phyloP scores from a whole-genome alignment of 495 filamentous ascomycete genomes.

The Parmelia sp. region DNA sequence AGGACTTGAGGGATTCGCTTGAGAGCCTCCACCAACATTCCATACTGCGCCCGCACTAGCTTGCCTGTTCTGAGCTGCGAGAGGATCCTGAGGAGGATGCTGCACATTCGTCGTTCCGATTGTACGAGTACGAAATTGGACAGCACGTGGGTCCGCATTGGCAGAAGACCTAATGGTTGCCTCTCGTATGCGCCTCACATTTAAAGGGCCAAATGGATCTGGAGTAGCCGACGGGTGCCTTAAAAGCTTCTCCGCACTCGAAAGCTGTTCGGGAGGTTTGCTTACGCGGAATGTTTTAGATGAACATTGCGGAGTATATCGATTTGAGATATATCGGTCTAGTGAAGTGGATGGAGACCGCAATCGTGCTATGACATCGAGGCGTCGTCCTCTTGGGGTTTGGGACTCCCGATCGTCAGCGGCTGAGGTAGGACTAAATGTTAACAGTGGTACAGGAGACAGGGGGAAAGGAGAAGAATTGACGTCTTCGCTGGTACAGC shows the following conservation, averaged over 20 bases:
- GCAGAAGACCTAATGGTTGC: conserved; percentile 6
- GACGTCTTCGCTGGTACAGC: neutral
- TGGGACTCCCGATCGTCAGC: neutral
- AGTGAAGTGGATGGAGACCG: conserved; percentile 31
- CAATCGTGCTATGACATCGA: conserved; percentile 7
- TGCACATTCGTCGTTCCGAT: conserved; percentile 20
- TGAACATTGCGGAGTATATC: conserved; percentile 38
- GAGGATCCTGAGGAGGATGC: conserved; percentile 9
- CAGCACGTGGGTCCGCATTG: neutral
- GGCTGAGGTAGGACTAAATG: neutral
- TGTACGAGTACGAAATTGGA: conserved; percentile 9
- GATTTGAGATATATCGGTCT: conserved; percentile 66
- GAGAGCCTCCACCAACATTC: conserved; percentile 66
- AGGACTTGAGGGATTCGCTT: conserved; percentile 40
- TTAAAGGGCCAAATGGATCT: conserved; percentile 59
- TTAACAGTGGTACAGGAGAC: conserved; percentile 12
- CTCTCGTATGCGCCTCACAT: conserved; percentile 7
- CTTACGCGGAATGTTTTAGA: conserved; percentile 57
- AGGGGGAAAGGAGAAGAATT: conserved; percentile 22
- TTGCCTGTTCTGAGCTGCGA: conserved; percentile 28
- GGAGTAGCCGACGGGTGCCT: conserved; percentile 50
- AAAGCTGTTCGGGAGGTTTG: conserved; percentile 56
- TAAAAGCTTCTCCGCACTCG: conserved; percentile 53
- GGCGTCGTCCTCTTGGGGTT: conserved; percentile 13
- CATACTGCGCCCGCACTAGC: conserved; percentile 69